phyloP scores from a whole-genome alignment of 257 asterid species.

The Linaria vulgaris region DNA sequence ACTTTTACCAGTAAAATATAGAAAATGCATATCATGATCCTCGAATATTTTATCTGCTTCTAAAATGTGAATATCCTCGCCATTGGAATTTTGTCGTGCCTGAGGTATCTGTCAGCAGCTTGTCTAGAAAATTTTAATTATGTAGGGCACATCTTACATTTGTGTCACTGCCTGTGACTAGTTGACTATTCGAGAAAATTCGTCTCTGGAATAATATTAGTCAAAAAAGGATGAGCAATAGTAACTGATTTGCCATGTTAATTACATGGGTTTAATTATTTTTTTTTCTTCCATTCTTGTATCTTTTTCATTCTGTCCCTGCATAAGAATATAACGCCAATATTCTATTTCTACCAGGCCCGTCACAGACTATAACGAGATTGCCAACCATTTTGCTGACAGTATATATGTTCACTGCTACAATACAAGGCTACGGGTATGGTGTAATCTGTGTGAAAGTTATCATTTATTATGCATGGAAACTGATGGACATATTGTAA shows the following conservation, averaged over 20 bases:
- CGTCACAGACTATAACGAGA: slow-evolving; percentile 72
- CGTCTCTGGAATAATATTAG: neutral
- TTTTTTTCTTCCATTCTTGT: slow-evolving; percentile 14
- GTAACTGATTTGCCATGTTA: slow-evolving; percentile 5
- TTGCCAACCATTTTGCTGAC: slow-evolving; percentile 79
- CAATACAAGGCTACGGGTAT: slow-evolving; percentile 72
- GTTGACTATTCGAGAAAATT: neutral
- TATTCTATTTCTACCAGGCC: slow-evolving; percentile 55
- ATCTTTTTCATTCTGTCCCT: slow-evolving; percentile 12
- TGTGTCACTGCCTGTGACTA: neutral
- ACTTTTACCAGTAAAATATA: no score
- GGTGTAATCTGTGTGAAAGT: slow-evolving; percentile 20
- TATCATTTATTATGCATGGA: slow-evolving; percentile 6
- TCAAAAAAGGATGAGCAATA: neutral
- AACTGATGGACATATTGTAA: slow-evolving; percentile 2
- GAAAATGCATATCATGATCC: no score
- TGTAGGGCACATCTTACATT: neutral
- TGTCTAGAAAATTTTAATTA: slow-evolving; percentile 1
- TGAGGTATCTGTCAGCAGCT: slow-evolving; percentile 8
- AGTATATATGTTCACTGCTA: slow-evolving; percentile 75
- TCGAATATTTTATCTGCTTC: no score
- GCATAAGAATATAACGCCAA: slow-evolving; percentile 16
- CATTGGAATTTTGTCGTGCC: neutral
- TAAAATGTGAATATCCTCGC: no score
- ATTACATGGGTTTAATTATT: slow-evolving; percentile 8